Conservation (phyloP, 2,329 filamentous ascomycete species). For the Beauveria medogensis region DNA sequence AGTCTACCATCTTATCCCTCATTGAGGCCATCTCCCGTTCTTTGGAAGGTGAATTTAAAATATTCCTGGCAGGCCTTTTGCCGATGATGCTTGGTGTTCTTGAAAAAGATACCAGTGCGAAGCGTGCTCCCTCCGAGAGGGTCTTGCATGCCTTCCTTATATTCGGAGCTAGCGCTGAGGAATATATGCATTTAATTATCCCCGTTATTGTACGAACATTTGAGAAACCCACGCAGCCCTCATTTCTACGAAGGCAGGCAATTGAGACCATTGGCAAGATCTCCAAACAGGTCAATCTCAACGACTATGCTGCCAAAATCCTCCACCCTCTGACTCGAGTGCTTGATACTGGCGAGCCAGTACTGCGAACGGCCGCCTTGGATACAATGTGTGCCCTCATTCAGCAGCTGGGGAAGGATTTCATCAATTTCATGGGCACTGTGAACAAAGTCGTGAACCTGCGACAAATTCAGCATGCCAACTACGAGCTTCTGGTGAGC, state of each 20-base stretch:
- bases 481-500: constrained; percentile 85
- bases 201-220: constrained; percentile 92
- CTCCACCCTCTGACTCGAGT: constrained; percentile 87
- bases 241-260: constrained; percentile 72
- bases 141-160: constrained; percentile 93
- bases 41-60: constrained; percentile 95
- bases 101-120: constrained; percentile 70
- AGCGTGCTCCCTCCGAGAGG: constrained; percentile 75
- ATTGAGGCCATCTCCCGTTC: constrained; percentile 92
- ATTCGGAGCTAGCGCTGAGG: constrained; percentile 90
- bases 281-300: constrained; percentile 92
- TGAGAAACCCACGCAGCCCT: constrained; percentile 76
- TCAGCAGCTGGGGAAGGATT: constrained; percentile 92
- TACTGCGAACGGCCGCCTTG: constrained; percentile 71
- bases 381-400: constrained; percentile 94
- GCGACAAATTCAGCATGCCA: constrained; percentile 78
- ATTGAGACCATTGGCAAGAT: constrained; percentile 94
- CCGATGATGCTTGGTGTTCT: constrained; percentile 92
- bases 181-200: constrained; percentile 99
- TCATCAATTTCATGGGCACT: constrained; percentile 85
- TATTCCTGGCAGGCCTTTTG: constrained; percentile 80
- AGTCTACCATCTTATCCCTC: constrained; percentile 83
- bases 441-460: constrained; percentile 79
- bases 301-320: constrained; percentile 92
- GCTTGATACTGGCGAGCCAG: constrained; percentile 62